Percentiles rank a stretch among this genome's conserved stretches.
phyloP scores from a whole-genome alignment of 2,329 filamentous ascomycete species.

The Sodiomyces alkalinus region DNA sequence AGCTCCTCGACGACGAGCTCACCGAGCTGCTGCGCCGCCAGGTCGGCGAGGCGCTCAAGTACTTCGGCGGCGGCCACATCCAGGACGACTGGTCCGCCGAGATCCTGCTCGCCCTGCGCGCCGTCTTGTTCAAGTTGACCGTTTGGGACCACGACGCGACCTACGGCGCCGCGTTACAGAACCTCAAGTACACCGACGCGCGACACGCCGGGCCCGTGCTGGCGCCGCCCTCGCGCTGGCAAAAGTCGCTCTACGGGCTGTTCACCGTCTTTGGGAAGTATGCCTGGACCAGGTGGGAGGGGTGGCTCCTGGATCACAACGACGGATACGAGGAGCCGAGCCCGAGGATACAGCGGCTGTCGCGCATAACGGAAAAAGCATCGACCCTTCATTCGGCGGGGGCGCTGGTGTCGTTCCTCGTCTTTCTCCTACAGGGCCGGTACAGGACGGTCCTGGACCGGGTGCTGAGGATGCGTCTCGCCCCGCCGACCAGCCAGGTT shows the following conservation, averaged over 20 bases:
- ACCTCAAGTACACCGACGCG: conserved; percentile 79
- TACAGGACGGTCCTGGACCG: conserved; percentile 87
- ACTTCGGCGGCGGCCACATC: conserved; percentile 59
- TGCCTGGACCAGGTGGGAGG: conserved; percentile 83
- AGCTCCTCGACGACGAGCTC: conserved; percentile 86
- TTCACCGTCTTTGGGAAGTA: conserved; percentile 81
- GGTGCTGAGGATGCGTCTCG: conserved; percentile 67
- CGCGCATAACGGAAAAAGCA: conserved; percentile 50
- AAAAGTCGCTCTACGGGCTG: conserved; percentile 73
- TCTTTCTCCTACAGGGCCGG: conserved; percentile 80
- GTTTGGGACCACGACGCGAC: conserved; percentile 95
- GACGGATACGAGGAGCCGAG: conserved; percentile 54
- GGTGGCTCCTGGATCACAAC: conserved; percentile 63
- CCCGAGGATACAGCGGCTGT: conserved; percentile 39
- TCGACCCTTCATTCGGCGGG: conserved; percentile 68
- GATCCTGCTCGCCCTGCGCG: conserved; percentile 62
- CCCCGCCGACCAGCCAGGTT: conserved; percentile 71
- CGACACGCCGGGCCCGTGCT: conserved; percentile 47
- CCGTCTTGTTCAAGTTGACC: conserved; percentile 80
- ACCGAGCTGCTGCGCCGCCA: conserved; percentile 73
- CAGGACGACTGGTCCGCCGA: conserved; percentile 80
- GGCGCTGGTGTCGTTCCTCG: conserved; percentile 70
- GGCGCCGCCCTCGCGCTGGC: conserved; percentile 58
- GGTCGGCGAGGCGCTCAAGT: conserved; percentile 76
- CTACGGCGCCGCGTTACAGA: conserved; percentile 86